phyloP scores from a whole-genome alignment of 2,329 filamentous ascomycete genomes.

The Nothophoma quercina region DNA sequence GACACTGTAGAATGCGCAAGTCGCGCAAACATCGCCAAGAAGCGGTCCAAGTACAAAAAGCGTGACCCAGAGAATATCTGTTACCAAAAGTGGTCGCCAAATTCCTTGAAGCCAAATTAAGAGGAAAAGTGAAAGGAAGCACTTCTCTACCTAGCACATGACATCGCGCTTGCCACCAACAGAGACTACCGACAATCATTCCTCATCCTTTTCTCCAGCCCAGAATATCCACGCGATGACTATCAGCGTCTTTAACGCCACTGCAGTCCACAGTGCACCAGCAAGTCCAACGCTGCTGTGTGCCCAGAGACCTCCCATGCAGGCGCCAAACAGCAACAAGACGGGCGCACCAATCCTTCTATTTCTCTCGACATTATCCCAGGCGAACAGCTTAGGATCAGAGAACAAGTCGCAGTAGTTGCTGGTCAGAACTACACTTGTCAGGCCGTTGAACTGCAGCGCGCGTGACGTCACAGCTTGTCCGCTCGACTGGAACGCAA shows the following conservation, averaged over 20 bases:
- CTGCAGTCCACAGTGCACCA: constrained; percentile 60
- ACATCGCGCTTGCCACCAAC: not conserved
- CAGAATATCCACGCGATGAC: constrained; percentile 53
- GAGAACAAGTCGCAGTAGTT: constrained; percentile 83
- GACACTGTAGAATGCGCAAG: too few relatives aligned
- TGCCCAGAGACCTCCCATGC: constrained; percentile 63
- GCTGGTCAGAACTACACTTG: constrained; percentile 81
- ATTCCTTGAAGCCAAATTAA: too few relatives aligned
- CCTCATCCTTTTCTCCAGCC: constrained; percentile 43
- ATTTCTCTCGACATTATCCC: constrained; percentile 61
- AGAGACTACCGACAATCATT: constrained; percentile 10
- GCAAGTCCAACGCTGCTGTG: constrained; percentile 60
- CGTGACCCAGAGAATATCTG: too few relatives aligned
- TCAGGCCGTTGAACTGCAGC: constrained; percentile 73
- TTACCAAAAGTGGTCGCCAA: too few relatives aligned
- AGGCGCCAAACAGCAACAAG: constrained; percentile 61
- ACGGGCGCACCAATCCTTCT: constrained; percentile 60
- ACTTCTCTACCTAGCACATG: too few relatives aligned
- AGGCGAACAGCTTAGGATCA: constrained; percentile 62
- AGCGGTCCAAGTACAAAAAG: not conserved
- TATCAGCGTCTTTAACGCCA: constrained; percentile 49
- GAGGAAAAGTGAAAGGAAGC: not conserved
- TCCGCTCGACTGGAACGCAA: constrained; percentile 80
- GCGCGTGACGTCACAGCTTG: constrained; percentile 79
- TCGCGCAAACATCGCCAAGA: too few relatives aligned